These are phyloP conservation scores for Aspergillus brunneoviolaceus DNA, from an alignment of 2,329 filamentous ascomycete species.

Conservation along the genomic window DNA sequence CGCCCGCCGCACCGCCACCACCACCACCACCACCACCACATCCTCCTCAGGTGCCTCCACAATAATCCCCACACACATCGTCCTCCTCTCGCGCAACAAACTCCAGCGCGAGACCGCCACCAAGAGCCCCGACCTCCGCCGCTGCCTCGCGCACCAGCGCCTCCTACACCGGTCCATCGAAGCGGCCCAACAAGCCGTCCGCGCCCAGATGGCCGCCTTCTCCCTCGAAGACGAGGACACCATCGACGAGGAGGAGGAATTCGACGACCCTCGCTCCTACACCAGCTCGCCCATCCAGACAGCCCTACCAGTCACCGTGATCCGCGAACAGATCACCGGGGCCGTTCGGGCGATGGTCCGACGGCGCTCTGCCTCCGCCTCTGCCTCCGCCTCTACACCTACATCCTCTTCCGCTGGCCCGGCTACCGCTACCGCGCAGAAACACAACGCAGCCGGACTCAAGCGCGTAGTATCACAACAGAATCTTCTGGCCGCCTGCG, in stretches of 20 bases:
- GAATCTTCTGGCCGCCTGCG: neutral
- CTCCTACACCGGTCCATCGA: constrained; percentile 20
- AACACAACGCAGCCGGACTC: neutral
- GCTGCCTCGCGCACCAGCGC: constrained; percentile 23
- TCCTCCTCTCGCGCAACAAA: constrained; percentile 19
- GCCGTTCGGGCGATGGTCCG: constrained; percentile 13
- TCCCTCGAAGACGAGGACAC: constrained; percentile 11
- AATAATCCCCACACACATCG: constrained; percentile 13
- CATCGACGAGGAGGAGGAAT: constrained; percentile 7
- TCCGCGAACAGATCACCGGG: constrained; percentile 16
- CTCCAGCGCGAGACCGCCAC: constrained; percentile 16
- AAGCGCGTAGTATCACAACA: neutral
- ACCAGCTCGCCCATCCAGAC: neutral
- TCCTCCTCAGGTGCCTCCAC: constrained; percentile 8
- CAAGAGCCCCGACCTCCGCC: constrained; percentile 24
- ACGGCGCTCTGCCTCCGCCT: constrained; percentile 4
- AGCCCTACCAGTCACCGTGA: neutral
- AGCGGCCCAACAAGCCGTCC: constrained; percentile 17
- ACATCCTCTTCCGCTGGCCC: too few species aligned
- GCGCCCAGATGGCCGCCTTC: constrained; percentile 12
- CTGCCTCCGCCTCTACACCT: neutral
- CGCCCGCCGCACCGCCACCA: constrained; percentile 15
- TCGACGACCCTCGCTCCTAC: neutral
- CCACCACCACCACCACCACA: constrained; percentile 20
- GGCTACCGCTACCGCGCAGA: too few species aligned